Conservation (phyloP, 768 basidiomycete species). For the Pleurotus giganteus region DNA sequence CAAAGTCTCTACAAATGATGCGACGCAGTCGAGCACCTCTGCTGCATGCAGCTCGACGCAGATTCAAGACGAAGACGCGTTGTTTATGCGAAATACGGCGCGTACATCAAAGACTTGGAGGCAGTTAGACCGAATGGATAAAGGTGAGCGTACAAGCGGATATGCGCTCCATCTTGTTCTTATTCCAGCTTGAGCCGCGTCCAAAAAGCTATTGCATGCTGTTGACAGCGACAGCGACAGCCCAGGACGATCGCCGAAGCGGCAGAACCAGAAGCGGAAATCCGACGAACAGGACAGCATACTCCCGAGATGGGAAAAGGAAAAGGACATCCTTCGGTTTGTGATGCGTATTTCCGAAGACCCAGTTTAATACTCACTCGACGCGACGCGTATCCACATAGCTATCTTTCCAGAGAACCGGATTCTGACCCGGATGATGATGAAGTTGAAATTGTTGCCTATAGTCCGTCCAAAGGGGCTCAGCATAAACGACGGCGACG, state of each 20-base stretch:
- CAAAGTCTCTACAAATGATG: conserved; percentile 17
- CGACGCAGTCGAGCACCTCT: conserved; percentile 11
- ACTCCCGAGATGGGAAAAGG: conserved; percentile 42
- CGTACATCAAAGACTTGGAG: conserved; percentile 58
- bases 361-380: too few relatives aligned
- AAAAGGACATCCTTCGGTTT: conserved; percentile 39
- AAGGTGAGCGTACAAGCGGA: conserved; percentile 39
- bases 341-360: conserved; percentile 11
- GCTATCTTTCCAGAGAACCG: conserved; percentile 37
- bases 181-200: not conserved
- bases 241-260: conserved; percentile 27
- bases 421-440: conserved; percentile 47
- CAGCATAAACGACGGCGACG: conserved; percentile 41
- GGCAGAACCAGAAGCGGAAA: conserved; percentile 32
- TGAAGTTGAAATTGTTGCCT: conserved; percentile 33
- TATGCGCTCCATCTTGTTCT: not conserved
- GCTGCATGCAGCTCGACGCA: conserved; percentile 20
- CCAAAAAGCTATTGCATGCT: conserved; percentile 11
- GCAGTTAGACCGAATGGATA: conserved; percentile 52
- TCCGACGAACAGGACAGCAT: conserved; percentile 31
- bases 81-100: conserved; percentile 67
- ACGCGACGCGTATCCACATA: too few relatives aligned
- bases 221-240: conserved; percentile 25
- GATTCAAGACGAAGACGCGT: conserved; percentile 59
- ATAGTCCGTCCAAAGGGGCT: conserved; percentile 27